phyloP scores from a whole-genome alignment of 352 stramenopile species.

The Globisporangium polare region DNA sequence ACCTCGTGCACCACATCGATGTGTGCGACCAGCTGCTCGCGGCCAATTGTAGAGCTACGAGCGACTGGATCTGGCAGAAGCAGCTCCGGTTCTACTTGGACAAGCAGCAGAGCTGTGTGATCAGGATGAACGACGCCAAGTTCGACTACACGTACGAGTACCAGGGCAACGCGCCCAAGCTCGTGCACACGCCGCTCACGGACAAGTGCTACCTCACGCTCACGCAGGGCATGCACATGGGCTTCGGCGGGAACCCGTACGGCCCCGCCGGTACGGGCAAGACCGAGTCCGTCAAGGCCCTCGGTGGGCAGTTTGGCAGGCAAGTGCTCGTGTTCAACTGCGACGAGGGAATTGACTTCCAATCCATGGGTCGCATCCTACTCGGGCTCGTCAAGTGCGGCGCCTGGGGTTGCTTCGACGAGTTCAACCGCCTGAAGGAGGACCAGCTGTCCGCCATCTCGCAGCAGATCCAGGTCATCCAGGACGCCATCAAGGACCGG shows the following conservation, averaged over 20 bases:
- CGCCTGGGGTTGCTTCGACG: constrained; percentile 96
- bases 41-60: constrained; percentile 53
- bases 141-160: constrained; percentile 96
- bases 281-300: constrained; percentile 93
- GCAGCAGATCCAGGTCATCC: constrained; percentile 94
- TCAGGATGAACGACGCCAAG: constrained; percentile 74
- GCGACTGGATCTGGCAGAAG: constrained; percentile 91
- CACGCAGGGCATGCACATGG: constrained; percentile 92
- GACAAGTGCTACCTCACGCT: constrained; percentile 95
- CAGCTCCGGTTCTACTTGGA: constrained; percentile 92
- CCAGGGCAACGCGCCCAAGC: constrained; percentile 90
- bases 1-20: constrained; percentile 95
- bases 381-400: constrained; percentile 94
- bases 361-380: constrained; percentile 94
- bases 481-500: constrained; percentile 91
- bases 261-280: constrained; percentile 94
- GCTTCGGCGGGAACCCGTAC: constrained; percentile 93
- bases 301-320: constrained; percentile 87
- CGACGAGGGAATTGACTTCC: constrained; percentile 94
- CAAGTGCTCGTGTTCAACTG: constrained; percentile 94
- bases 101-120: constrained; percentile 39
- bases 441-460: constrained; percentile 93
- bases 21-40: constrained; percentile 88
- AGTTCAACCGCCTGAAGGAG: constrained; percentile 95
- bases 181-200: constrained; percentile 93